These are phyloP conservation scores for Chalciporus sp. DNA, from an alignment of 1,284 basidiomycete species.

Conservation along the genomic window DNA sequence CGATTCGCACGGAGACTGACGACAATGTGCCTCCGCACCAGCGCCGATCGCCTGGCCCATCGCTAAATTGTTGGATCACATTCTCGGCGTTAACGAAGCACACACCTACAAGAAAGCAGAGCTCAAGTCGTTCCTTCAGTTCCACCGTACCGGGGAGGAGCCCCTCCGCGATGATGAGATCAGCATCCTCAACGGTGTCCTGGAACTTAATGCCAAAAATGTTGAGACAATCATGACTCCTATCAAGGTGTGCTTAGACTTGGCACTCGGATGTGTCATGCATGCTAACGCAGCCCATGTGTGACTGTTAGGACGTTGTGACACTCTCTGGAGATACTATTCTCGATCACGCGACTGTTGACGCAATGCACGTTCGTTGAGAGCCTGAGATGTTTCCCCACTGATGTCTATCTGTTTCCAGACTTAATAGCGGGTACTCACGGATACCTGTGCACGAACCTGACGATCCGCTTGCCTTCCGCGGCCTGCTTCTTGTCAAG, in stretches of 20 bases:
- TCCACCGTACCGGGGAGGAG: conserved; percentile 85
- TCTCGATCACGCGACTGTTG: conserved; percentile 79
- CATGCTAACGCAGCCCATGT: not conserved
- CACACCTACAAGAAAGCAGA: conserved; percentile 92
- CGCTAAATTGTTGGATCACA: conserved; percentile 82
- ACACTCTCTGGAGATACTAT: conserved; percentile 78
- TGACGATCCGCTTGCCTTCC: conserved; percentile 73
- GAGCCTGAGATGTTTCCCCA: not conserved
- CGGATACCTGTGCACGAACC: conserved; percentile 91
- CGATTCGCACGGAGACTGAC: not conserved
- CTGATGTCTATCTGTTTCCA: conserved; percentile 31
- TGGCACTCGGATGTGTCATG: not conserved
- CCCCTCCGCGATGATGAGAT: conserved; percentile 90
- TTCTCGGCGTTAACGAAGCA: conserved; percentile 71
- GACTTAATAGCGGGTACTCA: conserved; percentile 84
- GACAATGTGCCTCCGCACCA: conserved; percentile 25
- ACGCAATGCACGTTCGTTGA: conserved; percentile 58
- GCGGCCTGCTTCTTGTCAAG: conserved; percentile 88
- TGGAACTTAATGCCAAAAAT: conserved; percentile 84
- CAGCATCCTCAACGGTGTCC: conserved; percentile 83
- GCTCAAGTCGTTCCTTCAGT: conserved; percentile 90
- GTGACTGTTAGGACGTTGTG: conserved; percentile 65
- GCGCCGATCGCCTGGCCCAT: conserved; percentile 88
- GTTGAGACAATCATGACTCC: conserved; percentile 89
- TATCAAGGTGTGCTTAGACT: conserved; percentile 56